Conservation (phyloP, 768 basidiomycete species). For the Candolleomyces aberdarensis region DNA sequence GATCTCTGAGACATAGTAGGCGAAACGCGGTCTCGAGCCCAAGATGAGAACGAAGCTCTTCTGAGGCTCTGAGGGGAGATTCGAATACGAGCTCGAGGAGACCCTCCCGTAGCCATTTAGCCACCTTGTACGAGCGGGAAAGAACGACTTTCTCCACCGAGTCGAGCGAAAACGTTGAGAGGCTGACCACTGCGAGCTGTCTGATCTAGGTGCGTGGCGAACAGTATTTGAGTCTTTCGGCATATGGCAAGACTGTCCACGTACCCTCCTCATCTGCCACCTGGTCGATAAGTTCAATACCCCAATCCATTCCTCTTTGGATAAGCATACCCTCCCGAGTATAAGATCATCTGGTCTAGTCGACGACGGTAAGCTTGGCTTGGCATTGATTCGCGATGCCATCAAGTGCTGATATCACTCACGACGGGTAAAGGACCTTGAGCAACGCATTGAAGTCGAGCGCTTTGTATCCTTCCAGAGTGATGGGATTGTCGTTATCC, state of each 20-base stretch:
- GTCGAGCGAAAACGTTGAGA: background rate
- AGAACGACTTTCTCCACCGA: background rate
- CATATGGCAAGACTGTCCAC: background rate
- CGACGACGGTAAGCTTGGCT: too few species aligned
- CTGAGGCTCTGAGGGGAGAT: background rate
- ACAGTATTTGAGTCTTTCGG: background rate
- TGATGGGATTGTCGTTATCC: background rate
- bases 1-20: too few species aligned
- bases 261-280: background rate
- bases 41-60: too few species aligned
- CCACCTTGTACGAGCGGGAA: background rate
- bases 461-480: background rate
- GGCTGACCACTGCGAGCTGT: background rate
- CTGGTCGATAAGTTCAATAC: background rate
- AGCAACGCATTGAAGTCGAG: background rate
- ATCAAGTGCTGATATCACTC: background rate
- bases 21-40: too few species aligned
- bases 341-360: background rate
- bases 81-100: background rate
- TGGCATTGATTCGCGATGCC: background rate
- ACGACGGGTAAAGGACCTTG: background rate
- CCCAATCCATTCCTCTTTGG: background rate
- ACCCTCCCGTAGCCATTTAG: background rate
- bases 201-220: background rate
- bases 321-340: background rate